Base-by-base conservation (phyloP, 2,329 filamentous ascomycete genomes). In the Westerdykella sp. region DNA sequence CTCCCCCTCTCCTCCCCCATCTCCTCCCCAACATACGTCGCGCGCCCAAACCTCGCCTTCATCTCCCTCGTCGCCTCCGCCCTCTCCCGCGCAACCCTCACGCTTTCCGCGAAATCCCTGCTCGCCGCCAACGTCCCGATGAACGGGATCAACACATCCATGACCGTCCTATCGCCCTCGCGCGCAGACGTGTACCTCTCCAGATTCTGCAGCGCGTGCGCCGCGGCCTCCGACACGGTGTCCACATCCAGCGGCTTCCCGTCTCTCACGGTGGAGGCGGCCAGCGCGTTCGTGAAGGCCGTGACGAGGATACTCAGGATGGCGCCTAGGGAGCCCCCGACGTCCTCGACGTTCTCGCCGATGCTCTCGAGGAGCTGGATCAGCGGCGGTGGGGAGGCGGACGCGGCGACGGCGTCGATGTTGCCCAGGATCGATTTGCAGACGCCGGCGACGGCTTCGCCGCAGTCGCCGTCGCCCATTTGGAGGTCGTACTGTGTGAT, bases 61-160 rank as follows among this genome's bases (percentile, higher is more conserved):
- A 98, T 95, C 23, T 82, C 82, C 71, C 87, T 94, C 4, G 91
- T 97, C 21, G 77, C 78, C 48, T 91, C 84, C 1, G 90, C 85
- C 1, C 83, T 91, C 35, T 81, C 73, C 52, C 79, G 76, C 0
- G 89, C 84, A 1, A 87, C 87, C 53, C 80, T 72, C 0, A 87
- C 88, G 3, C 89, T 88, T 62, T 80, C 74, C 47, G 75, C 75
- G 4, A 93, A 60, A 60, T 88, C 79, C 13, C 78, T 78, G 0
- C 78, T 81, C 57, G 76, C 65, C 2, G 67, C 72, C 4, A 97
- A 73, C 5, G 76, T 77, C 15, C 84, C 78, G 40, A 93, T 81
- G 62, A 97, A 98, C 1, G 93, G 93, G 38, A 87, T 81, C 37
- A 98, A 72, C 0, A 91, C 88, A 67, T 98, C 93, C 42, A 97